Percentiles rank a stretch among this genome's conserved stretches.
Evolutionary conservation across 73 alveolate genomes (phyloP).

Genomic region (Tetrahymena elliotti): DNA sequence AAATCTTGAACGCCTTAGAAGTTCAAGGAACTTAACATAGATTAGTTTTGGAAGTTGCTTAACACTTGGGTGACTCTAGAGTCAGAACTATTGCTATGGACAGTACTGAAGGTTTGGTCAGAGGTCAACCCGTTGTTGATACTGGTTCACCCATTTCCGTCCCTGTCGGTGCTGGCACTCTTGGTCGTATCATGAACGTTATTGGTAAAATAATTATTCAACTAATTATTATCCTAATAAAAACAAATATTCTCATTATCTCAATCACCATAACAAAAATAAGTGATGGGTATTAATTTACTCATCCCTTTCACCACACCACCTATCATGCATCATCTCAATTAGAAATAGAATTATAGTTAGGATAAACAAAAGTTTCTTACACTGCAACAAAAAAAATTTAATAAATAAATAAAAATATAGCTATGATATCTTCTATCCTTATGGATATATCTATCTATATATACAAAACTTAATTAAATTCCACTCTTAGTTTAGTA

Average conservation of each 20-base stretch:
- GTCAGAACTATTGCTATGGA: conserved; percentile 96
- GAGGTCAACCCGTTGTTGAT: conserved; percentile 87
- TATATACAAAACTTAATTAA: background rate
- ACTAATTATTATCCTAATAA: background rate
- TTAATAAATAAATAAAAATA: too few species aligned
- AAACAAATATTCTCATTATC: background rate
- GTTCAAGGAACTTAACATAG: conserved; percentile 73
- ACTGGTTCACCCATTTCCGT: conserved; percentile 88
- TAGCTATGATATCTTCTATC: background rate
- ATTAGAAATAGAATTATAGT: background rate
- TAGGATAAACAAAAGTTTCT: background rate
- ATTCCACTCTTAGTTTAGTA: background rate
- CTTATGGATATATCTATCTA: background rate
- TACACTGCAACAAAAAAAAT: background rate
- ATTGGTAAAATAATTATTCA: conserved; percentile 37
- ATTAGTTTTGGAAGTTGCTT: conserved; percentile 92
- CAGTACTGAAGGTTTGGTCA: conserved; percentile 92
- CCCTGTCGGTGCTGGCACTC: conserved; percentile 94
- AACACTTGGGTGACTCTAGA: conserved; percentile 87
- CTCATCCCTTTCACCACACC: background rate
- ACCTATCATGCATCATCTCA: background rate
- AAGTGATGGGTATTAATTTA: too few species aligned
- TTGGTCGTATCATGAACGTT: conserved; percentile 93
- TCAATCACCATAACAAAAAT: background rate
- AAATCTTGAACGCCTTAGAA: conserved; percentile 91